Conservation (phyloP, 75 land plant species). For the Sequoia sempervirens region DNA sequence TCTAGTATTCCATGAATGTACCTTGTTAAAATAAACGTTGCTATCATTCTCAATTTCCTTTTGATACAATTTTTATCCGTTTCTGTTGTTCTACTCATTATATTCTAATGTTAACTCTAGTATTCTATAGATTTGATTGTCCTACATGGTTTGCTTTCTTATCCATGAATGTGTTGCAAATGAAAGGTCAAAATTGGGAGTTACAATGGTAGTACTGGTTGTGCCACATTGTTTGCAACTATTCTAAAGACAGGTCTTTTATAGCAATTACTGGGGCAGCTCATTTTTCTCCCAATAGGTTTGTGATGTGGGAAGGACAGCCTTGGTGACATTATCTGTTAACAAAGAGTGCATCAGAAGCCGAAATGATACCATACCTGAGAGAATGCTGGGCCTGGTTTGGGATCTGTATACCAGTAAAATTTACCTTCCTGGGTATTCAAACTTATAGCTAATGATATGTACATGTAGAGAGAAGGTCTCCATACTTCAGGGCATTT, state of each 20-base stretch:
- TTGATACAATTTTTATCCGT: not conserved
- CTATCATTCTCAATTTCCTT: constrained; percentile 20
- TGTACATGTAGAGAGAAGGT: constrained; percentile 79
- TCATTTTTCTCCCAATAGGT: not conserved
- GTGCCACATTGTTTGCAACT: constrained; percentile 33
- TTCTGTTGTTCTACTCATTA: not conserved
- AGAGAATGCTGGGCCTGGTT: constrained; percentile 66
- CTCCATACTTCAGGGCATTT: constrained; percentile 70
- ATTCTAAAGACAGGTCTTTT: constrained; percentile 25
- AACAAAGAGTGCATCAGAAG: not conserved
- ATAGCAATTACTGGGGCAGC: not conserved
- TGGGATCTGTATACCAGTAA: constrained; percentile 77
- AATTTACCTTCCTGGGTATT: constrained; percentile 75
- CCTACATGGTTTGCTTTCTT: constrained; percentile 24
- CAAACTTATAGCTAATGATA: constrained; percentile 58
- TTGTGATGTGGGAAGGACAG: not conserved
- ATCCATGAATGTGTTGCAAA: constrained; percentile 14
- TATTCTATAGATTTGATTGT: constrained; percentile 27
- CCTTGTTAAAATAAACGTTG: constrained; percentile 20
- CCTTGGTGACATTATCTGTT: not conserved
- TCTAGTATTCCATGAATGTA: constrained; percentile 5
- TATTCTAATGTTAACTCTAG: constrained; percentile 24
- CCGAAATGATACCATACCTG: constrained; percentile 36
- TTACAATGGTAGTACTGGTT: constrained; percentile 17
- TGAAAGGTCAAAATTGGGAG: not conserved